Evolutionary conservation across 2,329 filamentous ascomycete species (phyloP), one percentile per base, ranked within the genome.

Genomic region (Ophiostoma populinum): DNA sequence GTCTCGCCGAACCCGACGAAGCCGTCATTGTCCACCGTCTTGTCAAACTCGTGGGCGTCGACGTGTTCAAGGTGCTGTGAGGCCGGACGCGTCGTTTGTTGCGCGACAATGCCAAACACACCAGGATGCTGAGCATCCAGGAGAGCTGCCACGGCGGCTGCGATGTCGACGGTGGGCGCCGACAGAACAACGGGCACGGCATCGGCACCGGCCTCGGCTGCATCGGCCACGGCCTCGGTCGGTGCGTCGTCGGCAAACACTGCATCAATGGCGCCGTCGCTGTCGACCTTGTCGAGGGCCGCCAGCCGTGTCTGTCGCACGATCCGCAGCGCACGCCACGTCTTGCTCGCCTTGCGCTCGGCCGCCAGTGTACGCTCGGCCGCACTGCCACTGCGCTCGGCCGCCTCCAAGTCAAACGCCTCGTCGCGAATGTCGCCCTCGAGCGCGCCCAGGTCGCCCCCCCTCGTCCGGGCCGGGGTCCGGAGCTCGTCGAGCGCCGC

Each of bases 401-500:
- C 78, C 66, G 87, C 83, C 15, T 85, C 80, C 35, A 92, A 72
- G 52, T 94, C 83, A 46, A 94, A 74, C 38, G 92, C 79, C 48
- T 83, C 80, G 37, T 75, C 69, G 42, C 76, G 71, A 43, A 94
- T 85, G 40, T 72, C 75, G 41, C 67, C 65, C 51, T 78, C 68
- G 53, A 87, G 85, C 15, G 63, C 66, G 34, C 77, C 70, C 36
- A 83, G 59, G 24, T 72, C 66, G 5, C 86, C 86, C 28, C 81
- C 61, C 35, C 63, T 59, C 53, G 74, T 82, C 44, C 80, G 73
- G 47, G 59, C 56, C 2, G 61, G 50, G 36, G 75, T 63, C 49
- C 79, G 81, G 34, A 94, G 63, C 43, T 71, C 71, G 40, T 79
- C 72, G 47, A 92, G 62, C 8, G 70, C 73, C 20, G 62, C 62